phyloP scores from a whole-genome alignment of 306 rosid genomes.

The Vigna hirtella region DNA sequence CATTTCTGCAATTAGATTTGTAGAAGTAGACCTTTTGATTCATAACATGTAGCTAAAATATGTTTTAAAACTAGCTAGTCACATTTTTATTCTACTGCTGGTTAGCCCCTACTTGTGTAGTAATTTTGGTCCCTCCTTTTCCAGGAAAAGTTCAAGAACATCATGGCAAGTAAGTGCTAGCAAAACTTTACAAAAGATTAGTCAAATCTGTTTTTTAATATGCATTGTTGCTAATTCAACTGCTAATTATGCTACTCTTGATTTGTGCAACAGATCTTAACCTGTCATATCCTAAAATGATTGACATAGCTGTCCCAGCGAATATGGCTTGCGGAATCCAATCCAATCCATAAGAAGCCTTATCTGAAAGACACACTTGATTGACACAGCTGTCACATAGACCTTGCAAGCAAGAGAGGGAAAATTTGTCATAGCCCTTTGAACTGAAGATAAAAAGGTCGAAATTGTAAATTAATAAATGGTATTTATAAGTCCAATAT shows the following conservation, averaged over 20 bases:
- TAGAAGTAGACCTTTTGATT: background rate
- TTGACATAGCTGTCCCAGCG: slow-evolving; percentile 88
- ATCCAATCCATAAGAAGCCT: slow-evolving; percentile 58
- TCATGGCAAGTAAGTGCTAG: slow-evolving; percentile 84
- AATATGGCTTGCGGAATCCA: slow-evolving; percentile 93
- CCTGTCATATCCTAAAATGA: slow-evolving; percentile 89
- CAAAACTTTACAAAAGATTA: slow-evolving; percentile 3
- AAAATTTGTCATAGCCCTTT: slow-evolving; percentile 12
- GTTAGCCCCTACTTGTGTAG: slow-evolving; percentile 25
- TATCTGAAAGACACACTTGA: background rate
- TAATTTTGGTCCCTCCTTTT: slow-evolving; percentile 43
- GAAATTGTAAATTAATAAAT: slow-evolving; percentile 9
- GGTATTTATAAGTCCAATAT: background rate
- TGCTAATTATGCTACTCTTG: slow-evolving; percentile 31
- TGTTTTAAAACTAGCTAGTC: background rate
- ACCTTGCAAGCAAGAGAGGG: slow-evolving; percentile 4
- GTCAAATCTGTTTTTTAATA: slow-evolving; percentile 9
- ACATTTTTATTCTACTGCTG: slow-evolving; percentile 9
- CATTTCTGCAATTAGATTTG: background rate
- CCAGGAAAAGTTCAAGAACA: slow-evolving; percentile 83
- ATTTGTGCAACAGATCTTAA: slow-evolving; percentile 74
- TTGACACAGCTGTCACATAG: background rate
- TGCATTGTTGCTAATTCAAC: slow-evolving; percentile 22
- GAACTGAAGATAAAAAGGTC: slow-evolving; percentile 28
- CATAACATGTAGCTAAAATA: slow-evolving; percentile 14